Evolutionary conservation across 768 basidiomycete species (phyloP), one percentile per base, ranked within the genome.

Genomic region (Tylopilus vinaceipallidus): DNA sequence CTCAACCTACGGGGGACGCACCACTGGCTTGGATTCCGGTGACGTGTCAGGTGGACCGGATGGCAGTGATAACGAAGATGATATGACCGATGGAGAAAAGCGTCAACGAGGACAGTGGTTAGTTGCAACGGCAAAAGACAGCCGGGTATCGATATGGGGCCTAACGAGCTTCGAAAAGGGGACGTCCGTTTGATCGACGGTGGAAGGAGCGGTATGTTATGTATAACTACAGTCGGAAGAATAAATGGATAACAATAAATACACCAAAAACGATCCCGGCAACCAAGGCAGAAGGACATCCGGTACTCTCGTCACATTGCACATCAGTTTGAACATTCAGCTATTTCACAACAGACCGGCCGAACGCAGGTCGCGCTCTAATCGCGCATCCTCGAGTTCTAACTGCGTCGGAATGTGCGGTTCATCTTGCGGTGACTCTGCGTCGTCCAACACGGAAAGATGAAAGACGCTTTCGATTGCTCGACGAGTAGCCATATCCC

Each of bases 141-240:
- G 70, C 36, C 76, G 88, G 24, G 75, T 91, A 2, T 81, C 83
- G 1, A 71, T 93, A 22, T 94, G 91, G 91, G 69, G 75, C 37
- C 61, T 86, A 47, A 81, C 82, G 33, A 75, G 63, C 47, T 58
- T 61, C n/a, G 59, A 57, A n/a, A 60, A 52, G 19, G 24, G 22
- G 9, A 20, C 40, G 9, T 10, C 30, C 3, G 20, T 24, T 3
- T 55, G 17, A 44, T 27, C 6, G 10, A 22, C 33, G 35, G 42
- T 29, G 30, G 29, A 41, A 46, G 11, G 41, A 23, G 35, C 43
- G 41, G 37, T 56, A 52, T 59, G 43, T 23, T 48, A 20, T 33
- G 9, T 44, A 52, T n/a, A 30, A 48, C 42, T 62, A 67, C 52
- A 65, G n/a, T n/a, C n/a, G n/a, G n/a, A 11, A 24, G 11, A 40